phyloP scores from a whole-genome alignment of 768 basidiomycete genomes.

The Rhodotorula sphaerocarpa region DNA sequence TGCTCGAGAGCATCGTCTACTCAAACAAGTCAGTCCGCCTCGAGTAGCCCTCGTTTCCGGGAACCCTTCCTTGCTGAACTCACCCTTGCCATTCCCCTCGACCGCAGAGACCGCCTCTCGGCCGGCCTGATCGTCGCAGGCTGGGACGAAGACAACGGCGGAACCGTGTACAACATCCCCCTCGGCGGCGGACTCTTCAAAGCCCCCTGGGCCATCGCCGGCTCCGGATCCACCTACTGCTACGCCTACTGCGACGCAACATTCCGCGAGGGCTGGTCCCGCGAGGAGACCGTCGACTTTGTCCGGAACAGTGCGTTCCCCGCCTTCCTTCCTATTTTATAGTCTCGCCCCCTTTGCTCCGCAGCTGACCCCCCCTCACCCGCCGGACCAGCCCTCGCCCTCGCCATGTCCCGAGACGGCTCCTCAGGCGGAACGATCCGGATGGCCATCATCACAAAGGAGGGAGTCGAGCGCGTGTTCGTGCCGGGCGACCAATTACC shows the following conservation, averaged over 20 bases:
- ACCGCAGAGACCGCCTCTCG: conserved; percentile 48
- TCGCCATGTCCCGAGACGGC: conserved; percentile 96
- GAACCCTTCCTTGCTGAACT: no score
- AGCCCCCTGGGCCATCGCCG: conserved; percentile 95
- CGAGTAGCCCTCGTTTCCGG: neutral
- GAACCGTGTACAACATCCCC: conserved; percentile 93
- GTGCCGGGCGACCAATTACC: conserved; percentile 53
- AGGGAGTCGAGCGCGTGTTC: conserved; percentile 81
- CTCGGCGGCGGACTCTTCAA: conserved; percentile 93
- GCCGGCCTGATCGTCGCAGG: conserved; percentile 98
- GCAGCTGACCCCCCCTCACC: neutral
- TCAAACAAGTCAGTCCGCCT: conserved; percentile 66
- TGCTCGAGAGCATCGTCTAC: conserved; percentile 84
- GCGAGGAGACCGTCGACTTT: conserved; percentile 82
- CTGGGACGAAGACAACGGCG: conserved; percentile 85
- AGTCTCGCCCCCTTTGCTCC: no score
- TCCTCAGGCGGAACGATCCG: conserved; percentile 96
- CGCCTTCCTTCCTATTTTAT: no score
- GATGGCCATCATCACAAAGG: conserved; percentile 93
- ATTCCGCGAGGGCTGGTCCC: conserved; percentile 81
- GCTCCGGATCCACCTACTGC: conserved; percentile 89
- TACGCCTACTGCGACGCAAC: conserved; percentile 99
- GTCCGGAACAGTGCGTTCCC: conserved; percentile 72
- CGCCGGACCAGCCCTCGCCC: conserved; percentile 76
- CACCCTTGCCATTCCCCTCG: neutral